Base-by-base conservation (phyloP, 352 stramenopile species). In the Phytopythium aichiense region DNA sequence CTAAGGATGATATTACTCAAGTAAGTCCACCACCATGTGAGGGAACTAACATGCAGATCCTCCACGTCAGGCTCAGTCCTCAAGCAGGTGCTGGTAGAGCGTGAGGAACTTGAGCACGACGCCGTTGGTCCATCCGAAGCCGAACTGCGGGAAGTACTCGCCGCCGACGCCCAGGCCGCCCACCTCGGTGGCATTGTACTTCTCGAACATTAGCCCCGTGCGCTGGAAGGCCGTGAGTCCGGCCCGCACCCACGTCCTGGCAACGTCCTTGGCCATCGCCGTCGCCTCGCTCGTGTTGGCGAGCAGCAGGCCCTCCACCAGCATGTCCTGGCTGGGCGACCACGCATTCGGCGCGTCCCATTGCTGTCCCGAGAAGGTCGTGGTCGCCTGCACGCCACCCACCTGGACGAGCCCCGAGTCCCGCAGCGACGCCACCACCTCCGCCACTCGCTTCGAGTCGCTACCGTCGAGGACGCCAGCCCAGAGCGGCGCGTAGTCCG, bases 111-210 rank as follows among this genome's bases (percentile, higher is more conserved):
- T 91, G 58, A 96, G 77, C 54, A 92, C 88, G 63, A 96, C 86
- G 57, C 87, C 89, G 63, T 93, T 92, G 23, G 79, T 88, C 87
- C 87, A 95, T 58, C 84, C 87, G 63, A 96, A 96, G 63, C 88
- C 88, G 59, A 91, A 89, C 66, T 96, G 88, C 8, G 86, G 81
- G 25, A 91, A 87, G 66, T 97, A 97, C 70, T 97, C 89, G 53
- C 89, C 89, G 13, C 89, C 89, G 63, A 79, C 73, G 37, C 87
- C 85, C 7, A 91, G 68, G 0, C 76, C 77, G 33, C 87, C 87
- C 5, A 88, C 56, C 38, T 86, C 74, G 9, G 72, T 77, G 25
- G 85, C 79, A 61, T 95, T 90, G 68, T 95, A 95, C 76, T 96
- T 96, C 62, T 96, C 89, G 63, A 90, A 94, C 87, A 96, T 95